A percentile compares a stretch with the other conserved stretches of the same genome.
These are phyloP conservation scores for Dothiorella sarmentorum DNA, from an alignment of 2,329 filamentous ascomycete species.

Conservation along the genomic window DNA sequence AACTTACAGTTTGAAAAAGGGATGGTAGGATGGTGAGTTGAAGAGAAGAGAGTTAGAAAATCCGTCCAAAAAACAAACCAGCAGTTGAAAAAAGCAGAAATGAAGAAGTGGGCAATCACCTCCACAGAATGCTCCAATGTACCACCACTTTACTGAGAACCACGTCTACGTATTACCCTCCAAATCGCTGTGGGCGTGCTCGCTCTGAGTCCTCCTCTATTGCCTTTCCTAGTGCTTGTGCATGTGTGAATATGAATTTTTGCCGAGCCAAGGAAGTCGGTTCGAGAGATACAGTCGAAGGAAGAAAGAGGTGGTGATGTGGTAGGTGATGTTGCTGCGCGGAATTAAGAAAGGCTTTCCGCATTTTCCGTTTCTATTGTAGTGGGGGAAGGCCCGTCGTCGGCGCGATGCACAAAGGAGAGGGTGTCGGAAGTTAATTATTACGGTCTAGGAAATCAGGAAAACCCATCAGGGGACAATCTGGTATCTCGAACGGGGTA, in stretches of 20 bases:
- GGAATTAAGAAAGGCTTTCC: neutral
- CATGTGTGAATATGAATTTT: too few relatives aligned
- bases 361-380: neutral
- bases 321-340: neutral
- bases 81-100: too few relatives aligned
- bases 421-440: neutral
- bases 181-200: too few relatives aligned
- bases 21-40: too few relatives aligned
- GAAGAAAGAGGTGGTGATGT: neutral
- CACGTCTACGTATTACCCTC: too few relatives aligned
- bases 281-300: neutral
- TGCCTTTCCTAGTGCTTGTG: too few relatives aligned
- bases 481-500: conserved; percentile 8
- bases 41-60: neutral
- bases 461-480: neutral
- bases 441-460: neutral
- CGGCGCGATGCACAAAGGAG: neutral
- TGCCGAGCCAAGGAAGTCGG: neutral
- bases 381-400: neutral
- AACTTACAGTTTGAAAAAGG: neutral
- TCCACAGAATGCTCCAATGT: too few relatives aligned
- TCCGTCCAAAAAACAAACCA: too few relatives aligned
- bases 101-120: too few relatives aligned
- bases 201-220: too few relatives aligned
- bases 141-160: too few relatives aligned